Conservation (phyloP, 352 stramenopile genomes). For the Globisporangium canariense region DNA sequence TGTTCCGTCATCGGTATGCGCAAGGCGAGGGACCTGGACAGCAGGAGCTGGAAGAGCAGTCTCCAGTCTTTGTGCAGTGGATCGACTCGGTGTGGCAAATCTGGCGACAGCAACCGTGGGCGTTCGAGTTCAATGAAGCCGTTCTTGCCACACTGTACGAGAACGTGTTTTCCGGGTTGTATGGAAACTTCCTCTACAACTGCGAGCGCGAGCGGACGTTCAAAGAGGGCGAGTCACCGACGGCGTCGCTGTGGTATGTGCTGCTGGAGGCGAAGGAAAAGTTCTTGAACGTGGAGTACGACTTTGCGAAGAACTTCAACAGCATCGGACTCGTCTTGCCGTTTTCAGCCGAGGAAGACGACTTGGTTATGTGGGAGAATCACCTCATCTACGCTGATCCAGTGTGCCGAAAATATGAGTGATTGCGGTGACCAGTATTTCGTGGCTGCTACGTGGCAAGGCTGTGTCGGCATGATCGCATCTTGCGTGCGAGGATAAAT, state of each 20-base stretch:
- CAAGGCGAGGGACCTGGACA: conserved; percentile 93
- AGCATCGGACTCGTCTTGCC: conserved; percentile 76
- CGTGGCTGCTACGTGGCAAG: neutral
- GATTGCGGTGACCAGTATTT: conserved; percentile 17
- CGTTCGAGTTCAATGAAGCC: conserved; percentile 98
- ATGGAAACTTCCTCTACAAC: conserved; percentile 98
- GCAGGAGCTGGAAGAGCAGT: conserved; percentile 95
- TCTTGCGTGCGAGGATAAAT: neutral
- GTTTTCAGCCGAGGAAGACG: conserved; percentile 80
- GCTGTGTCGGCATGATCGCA: neutral
- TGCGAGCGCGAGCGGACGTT: conserved; percentile 84
- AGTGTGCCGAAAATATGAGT: conserved; percentile 84
- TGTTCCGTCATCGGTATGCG: conserved; percentile 95
- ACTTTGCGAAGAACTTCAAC: conserved; percentile 83
- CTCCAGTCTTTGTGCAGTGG: conserved; percentile 99
- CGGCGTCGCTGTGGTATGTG: conserved; percentile 68
- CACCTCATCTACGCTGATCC: conserved; percentile 80
- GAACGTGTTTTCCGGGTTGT: conserved; percentile 95
- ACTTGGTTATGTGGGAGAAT: conserved; percentile 80
- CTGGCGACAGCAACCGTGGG: conserved; percentile 93
- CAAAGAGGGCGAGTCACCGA: conserved; percentile 55
- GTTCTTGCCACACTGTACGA: conserved; percentile 93
- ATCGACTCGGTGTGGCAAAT: conserved; percentile 98
- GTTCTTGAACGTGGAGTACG: conserved; percentile 82
- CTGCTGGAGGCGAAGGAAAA: conserved; percentile 60